phyloP scores from a whole-genome alignment of 441 rosid species.

The Pelargonium citronellum region DNA sequence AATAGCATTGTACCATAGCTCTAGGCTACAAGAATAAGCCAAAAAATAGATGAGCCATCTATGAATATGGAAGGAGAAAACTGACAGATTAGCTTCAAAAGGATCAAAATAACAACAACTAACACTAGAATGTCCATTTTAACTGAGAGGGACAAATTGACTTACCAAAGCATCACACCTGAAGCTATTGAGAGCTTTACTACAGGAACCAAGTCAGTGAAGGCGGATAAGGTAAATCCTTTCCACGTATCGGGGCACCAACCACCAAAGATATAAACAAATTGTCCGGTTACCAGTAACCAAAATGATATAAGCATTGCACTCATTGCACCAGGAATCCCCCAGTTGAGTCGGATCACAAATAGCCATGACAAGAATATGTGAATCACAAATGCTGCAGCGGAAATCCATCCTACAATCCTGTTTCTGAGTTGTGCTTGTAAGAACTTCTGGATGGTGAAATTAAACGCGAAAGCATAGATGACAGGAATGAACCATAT shows the following conservation, averaged over 20 bases:
- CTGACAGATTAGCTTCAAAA: not conserved
- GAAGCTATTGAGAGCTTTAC: constrained; percentile 49
- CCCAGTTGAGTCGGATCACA: constrained; percentile 30
- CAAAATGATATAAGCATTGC: constrained; percentile 29
- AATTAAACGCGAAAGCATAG: constrained; percentile 27
- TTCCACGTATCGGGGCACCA: constrained; percentile 45
- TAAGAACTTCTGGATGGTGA: constrained; percentile 36
- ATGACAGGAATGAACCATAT: constrained; percentile 45
- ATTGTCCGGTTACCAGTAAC: constrained; percentile 23
- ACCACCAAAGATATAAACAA: constrained; percentile 41
- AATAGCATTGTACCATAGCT: constrained; percentile 52
- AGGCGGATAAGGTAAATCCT: constrained; percentile 41
- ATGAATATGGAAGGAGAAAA: not conserved
- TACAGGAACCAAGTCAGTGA: constrained; percentile 32
- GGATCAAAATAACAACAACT: too few species aligned
- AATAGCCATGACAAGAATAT: constrained; percentile 44
- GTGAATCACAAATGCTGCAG: constrained; percentile 31
- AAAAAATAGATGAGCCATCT: not conserved
- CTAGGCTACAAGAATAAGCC: constrained; percentile 33
- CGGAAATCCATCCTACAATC: constrained; percentile 42
- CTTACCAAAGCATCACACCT: constrained; percentile 51
- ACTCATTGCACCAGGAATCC: constrained; percentile 45
- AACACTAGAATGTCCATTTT: not conserved
- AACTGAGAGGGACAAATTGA: not conserved
- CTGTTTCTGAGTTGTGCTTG: constrained; percentile 44